phyloP scores from a whole-genome alignment of 1,139 yeast genomes.

The Pichia inconspicua region DNA sequence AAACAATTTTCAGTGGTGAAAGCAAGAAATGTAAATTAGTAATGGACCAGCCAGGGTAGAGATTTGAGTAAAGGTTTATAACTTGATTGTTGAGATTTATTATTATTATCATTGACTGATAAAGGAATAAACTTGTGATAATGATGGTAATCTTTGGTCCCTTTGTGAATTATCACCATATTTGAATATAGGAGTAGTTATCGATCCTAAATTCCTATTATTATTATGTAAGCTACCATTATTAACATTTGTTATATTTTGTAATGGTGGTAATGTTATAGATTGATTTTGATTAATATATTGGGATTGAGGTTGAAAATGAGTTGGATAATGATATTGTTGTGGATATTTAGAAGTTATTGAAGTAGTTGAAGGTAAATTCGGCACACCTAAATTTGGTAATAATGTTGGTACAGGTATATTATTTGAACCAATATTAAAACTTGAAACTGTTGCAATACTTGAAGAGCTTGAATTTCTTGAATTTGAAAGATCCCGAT shows the following conservation, averaged over 20 bases:
- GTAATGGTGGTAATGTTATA: background rate
- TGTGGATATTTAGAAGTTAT: background rate
- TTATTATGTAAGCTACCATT: background rate
- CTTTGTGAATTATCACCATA: background rate
- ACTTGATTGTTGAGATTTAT: too few relatives aligned
- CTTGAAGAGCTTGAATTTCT: constrained; percentile 5
- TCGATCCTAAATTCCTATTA: background rate
- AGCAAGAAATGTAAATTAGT: too few relatives aligned
- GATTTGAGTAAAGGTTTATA: too few relatives aligned
- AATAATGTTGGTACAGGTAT: background rate
- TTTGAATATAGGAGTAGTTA: background rate
- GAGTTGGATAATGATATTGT: background rate
- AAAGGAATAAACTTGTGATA: constrained; percentile 7
- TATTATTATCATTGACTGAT: constrained; percentile 4
- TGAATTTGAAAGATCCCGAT: background rate
- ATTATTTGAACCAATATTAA: background rate
- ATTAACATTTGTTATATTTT: background rate
- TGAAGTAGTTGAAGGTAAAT: background rate
- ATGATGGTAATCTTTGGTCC: constrained; percentile 3
- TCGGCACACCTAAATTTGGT: background rate
- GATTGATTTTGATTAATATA: background rate
- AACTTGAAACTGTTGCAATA: background rate
- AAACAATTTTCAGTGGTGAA: too few relatives aligned
- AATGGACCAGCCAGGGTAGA: too few relatives aligned
- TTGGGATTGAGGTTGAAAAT: background rate